Evolutionary conservation across 192 early-diverging fungal genomes (phyloP).

Genomic region (Coemansia sp.): DNA sequence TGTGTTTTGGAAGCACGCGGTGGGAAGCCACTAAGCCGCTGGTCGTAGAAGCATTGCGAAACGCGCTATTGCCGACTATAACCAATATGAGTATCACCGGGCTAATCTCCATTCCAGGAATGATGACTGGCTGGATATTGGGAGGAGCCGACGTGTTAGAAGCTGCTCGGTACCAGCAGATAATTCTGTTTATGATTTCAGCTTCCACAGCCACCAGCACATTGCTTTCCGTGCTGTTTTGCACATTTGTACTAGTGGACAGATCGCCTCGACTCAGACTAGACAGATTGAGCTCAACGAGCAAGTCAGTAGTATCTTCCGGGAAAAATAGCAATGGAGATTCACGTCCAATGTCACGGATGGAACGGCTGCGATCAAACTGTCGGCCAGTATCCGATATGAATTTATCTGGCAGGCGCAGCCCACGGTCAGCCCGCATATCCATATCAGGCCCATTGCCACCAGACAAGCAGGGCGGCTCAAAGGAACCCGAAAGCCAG

Average conservation of each 20-base stretch:
- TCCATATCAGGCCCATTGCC: neutral
- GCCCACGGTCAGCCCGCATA: constrained; percentile 1
- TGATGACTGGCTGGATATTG: constrained; percentile 87
- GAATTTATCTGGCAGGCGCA: constrained; percentile 9
- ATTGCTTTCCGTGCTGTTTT: constrained; percentile 48
- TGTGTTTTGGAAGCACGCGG: constrained; percentile 74
- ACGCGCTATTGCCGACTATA: constrained; percentile 76
- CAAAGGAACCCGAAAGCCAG: neutral
- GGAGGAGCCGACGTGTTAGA: constrained; percentile 75
- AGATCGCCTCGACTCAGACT: constrained; percentile 27
- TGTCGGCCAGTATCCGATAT: constrained; percentile 47
- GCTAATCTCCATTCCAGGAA: constrained; percentile 82
- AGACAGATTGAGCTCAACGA: constrained; percentile 38
- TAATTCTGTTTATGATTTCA: constrained; percentile 85
- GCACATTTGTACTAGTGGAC: constrained; percentile 40
- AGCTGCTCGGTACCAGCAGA: constrained; percentile 79
- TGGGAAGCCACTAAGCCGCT: constrained; percentile 80
- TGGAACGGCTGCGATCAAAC: constrained; percentile 30
- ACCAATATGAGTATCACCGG: constrained; percentile 81
- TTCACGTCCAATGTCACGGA: constrained; percentile 9
- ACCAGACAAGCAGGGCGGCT: neutral
- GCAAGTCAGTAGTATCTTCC: constrained; percentile 62
- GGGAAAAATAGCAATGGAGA: constrained; percentile 21
- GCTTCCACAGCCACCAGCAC: constrained; percentile 66
- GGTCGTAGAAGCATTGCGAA: constrained; percentile 64